Evolutionary conservation across 345 rosid species (phyloP).

Genomic region (Syzygium aqueum): DNA sequence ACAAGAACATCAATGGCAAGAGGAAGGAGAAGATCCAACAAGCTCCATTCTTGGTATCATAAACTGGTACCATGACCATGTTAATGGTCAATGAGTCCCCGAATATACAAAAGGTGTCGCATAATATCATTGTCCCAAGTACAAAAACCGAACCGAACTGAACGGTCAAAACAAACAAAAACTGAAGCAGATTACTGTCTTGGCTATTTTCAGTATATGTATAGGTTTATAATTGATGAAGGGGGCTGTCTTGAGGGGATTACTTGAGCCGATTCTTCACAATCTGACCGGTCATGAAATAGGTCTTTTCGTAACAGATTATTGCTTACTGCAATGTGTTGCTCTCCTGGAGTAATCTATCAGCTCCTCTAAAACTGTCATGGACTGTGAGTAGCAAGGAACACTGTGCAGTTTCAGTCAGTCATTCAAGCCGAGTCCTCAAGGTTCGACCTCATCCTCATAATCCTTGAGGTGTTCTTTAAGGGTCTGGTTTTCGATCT

Average conservation of each 20-base stretch:
- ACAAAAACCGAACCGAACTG: not conserved
- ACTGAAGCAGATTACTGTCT: not conserved
- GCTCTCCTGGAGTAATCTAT: not conserved
- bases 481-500: slow-evolving; percentile 39
- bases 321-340: not conserved
- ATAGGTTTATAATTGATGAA: not conserved
- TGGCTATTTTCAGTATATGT: not conserved
- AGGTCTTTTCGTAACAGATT: not conserved
- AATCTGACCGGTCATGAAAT: not conserved
- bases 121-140: not conserved
- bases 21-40: not conserved
- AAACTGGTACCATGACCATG: not conserved
- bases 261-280: not conserved
- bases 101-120: not conserved
- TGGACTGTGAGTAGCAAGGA: not conserved
- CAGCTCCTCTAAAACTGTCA: not conserved
- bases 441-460: slow-evolving; percentile 31
- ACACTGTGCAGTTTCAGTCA: not conserved
- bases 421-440: not conserved
- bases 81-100: not conserved
- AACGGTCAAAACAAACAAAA: not conserved
- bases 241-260: not conserved
- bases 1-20: not conserved
- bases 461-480: slow-evolving; percentile 54
- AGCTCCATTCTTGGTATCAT: not conserved